Evolutionary conservation across 768 basidiomycete species (phyloP), one percentile per base, ranked within the genome.

Genomic region (Suillus bovinus): DNA sequence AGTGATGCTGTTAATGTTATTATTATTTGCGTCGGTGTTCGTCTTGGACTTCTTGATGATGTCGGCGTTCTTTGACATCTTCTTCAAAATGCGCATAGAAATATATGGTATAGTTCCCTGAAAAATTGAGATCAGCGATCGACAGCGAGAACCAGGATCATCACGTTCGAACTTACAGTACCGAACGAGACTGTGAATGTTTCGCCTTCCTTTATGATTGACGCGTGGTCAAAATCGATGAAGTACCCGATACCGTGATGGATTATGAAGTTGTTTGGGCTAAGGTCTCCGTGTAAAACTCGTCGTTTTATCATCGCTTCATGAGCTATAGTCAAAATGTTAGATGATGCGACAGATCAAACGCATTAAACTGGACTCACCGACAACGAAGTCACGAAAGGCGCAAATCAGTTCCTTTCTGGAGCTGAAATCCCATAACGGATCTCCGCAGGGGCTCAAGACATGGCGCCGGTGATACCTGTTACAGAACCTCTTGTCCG

Each of bases 391-490:
- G 16, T 66, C 59, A 5, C 57, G 4, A 27, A 66, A 66, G 16
- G 62, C 29, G 1, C 62, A 36, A 3, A 66, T 17, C 14, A 63
- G 60, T 27, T 66, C 55, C n/a, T 41, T 57, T 1, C 49, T 50
- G 16, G 49, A 50, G 24, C 49, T 29, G 27, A 50, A 50, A 9
- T 29, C 4, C 4, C 22, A 50, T 29, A 50, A n/a, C 0, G 4
- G 49, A 14, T 27, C 27, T 50, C 49, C 4, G 3, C 49, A 50
- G 3, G 27, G 49, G 8, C 3, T 29, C 27, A 50, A 27, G 27
- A 50, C 1, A 50, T 29, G 27, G 16, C 11, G 20, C 50, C 17
- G 5, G 50, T 52, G 50, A 52, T 52, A 52, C 6, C 50, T 33
- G 20, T 52, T 52, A 13, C 1, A 10, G 50, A 33, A 52, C 20